Evolutionary conservation across 2,329 filamentous ascomycete genomes (phyloP).

Genomic region (Periconia macrospinosa): DNA sequence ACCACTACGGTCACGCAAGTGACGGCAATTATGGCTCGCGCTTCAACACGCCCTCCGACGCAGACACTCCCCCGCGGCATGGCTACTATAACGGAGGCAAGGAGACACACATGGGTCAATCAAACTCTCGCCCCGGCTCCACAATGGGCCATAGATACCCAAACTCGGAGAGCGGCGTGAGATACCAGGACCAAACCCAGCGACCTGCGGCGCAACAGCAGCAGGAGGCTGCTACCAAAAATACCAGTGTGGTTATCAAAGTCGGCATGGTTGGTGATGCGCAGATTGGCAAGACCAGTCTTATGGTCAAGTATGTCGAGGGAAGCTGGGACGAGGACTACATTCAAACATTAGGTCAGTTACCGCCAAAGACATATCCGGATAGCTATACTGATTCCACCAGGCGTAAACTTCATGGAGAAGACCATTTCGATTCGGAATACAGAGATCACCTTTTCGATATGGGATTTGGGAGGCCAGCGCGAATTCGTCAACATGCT

Average conservation of each 20-base stretch:
- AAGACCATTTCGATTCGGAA: constrained; percentile 99
- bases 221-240: constrained; percentile 50
- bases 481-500: constrained; percentile 99
- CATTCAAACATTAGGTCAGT: constrained; percentile 86
- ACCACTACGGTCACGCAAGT: constrained; percentile 39
- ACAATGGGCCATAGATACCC: constrained; percentile 50
- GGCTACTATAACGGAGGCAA: constrained; percentile 36
- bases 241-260: constrained; percentile 87
- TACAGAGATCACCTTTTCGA: constrained; percentile 98
- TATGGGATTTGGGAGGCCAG: constrained; percentile 98
- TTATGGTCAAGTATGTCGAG: constrained; percentile 99
- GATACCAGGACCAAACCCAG: constrained; percentile 54
- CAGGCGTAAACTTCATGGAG: constrained; percentile 99
- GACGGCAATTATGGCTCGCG: constrained; percentile 31
- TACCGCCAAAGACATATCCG: not conserved
- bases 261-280: constrained; percentile 99
- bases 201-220: constrained; percentile 44
- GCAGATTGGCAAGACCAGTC: constrained; percentile 96
- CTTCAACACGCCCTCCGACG: constrained; percentile 52
- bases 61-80: constrained; percentile 46
- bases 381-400: constrained; percentile 15
- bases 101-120: constrained; percentile 39
- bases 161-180: constrained; percentile 45
- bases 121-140: constrained; percentile 52
- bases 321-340: constrained; percentile 99